phyloP scores from a whole-genome alignment of 768 basidiomycete genomes.

The Boletus rubescentipes region DNA sequence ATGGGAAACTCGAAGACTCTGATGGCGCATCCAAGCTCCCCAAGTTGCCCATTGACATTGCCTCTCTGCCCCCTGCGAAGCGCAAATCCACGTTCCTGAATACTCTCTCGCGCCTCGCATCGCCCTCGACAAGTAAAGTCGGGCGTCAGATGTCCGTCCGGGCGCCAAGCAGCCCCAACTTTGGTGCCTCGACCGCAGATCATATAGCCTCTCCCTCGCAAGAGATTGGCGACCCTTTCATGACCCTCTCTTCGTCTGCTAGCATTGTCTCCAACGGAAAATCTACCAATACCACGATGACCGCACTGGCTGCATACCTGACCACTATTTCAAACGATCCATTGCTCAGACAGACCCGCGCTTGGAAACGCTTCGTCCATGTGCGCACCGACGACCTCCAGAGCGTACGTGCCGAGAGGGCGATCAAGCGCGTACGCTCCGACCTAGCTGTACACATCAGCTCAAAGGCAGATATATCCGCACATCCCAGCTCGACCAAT shows the following conservation, averaged over 20 bases:
- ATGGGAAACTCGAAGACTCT: constrained; percentile 71
- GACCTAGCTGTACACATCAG: constrained; percentile 76
- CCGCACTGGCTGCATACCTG: constrained; percentile 74
- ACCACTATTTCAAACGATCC: constrained; percentile 73
- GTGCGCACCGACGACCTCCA: constrained; percentile 87
- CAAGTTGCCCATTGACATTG: constrained; percentile 57
- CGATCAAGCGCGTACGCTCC: constrained; percentile 83
- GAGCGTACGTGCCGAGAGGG: constrained; percentile 81
- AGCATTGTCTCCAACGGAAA: constrained; percentile 20
- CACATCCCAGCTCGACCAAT: constrained; percentile 22
- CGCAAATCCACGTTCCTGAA: constrained; percentile 84
- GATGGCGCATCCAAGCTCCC: constrained; percentile 59
- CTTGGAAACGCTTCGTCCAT: constrained; percentile 85
- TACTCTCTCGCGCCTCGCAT: constrained; percentile 80
- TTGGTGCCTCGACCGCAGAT: constrained; percentile 34
- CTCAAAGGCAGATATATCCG: constrained; percentile 31
- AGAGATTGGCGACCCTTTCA: constrained; percentile 65
- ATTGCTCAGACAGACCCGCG: constrained; percentile 57
- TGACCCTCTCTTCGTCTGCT: constrained; percentile 36
- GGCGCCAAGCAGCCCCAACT: constrained; percentile 28
- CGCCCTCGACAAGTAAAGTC: constrained; percentile 61
- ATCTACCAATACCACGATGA: constrained; percentile 50
- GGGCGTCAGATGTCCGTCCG: constrained; percentile 41
- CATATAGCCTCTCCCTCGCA: constrained; percentile 48
- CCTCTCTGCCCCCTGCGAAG: constrained; percentile 57